phyloP scores from a whole-genome alignment of 208 protist genomes.

The Acanthamoeba lenticulata region DNA sequence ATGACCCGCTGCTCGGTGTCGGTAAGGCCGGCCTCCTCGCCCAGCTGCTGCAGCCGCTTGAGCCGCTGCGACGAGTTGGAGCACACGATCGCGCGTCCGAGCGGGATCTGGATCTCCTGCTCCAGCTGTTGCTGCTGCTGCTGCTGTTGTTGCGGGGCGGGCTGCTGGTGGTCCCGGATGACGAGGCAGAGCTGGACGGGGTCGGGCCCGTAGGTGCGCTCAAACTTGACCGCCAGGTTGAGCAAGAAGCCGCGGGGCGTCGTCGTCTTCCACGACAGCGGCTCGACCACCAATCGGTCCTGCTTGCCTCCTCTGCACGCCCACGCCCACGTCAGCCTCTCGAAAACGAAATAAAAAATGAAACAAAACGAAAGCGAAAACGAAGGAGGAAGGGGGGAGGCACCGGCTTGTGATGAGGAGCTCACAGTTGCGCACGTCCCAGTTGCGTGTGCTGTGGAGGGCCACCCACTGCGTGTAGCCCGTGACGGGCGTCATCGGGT shows the following conservation, averaged over 20 bases:
- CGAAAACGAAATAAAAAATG: too few species aligned
- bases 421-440: constrained; percentile 14
- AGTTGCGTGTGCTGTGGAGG: constrained; percentile 23
- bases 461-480: constrained; percentile 38
- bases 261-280: constrained; percentile 16
- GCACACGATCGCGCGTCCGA: neutral
- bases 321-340: neutral
- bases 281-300: constrained; percentile 15
- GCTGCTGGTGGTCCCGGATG: constrained; percentile 2
- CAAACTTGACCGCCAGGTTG: constrained; percentile 39
- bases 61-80: constrained; percentile 37
- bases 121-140: too few species aligned
- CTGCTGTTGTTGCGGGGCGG: too few species aligned
- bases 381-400: too few species aligned
- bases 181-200: constrained; percentile 3
- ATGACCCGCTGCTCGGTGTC: constrained; percentile 40
- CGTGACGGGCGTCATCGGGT: constrained; percentile 16
- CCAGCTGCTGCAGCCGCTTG: constrained; percentile 32
- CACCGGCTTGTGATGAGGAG: constrained; percentile 10
- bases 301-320: neutral
- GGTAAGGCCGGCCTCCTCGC: neutral
- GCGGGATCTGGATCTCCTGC: neutral
- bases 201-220: neutral
- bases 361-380: too few species aligned
- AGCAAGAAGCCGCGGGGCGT: neutral